These are phyloP conservation scores for Citrus maxima DNA, from an alignment of 345 rosid species.

Conservation along the genomic window DNA sequence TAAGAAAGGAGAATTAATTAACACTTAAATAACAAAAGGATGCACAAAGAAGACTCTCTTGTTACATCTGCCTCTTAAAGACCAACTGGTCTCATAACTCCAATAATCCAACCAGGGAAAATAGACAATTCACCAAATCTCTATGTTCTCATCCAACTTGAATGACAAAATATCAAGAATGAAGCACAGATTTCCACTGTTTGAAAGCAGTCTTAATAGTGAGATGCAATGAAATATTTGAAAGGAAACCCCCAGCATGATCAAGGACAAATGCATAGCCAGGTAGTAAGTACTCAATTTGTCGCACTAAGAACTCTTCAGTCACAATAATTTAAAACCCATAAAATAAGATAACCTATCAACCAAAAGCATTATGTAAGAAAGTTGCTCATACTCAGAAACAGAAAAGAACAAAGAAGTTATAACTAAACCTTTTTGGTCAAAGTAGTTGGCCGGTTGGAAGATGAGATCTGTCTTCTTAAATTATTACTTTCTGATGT, in stretches of 20 bases:
- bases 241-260: not conserved
- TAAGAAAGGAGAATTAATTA: not conserved
- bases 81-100: not conserved
- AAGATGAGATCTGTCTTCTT: conserved; percentile 35
- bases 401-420: not conserved
- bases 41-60: not conserved
- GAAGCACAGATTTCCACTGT: not conserved
- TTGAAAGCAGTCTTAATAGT: not conserved
- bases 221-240: not conserved
- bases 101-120: not conserved
- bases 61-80: not conserved
- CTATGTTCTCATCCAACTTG: not conserved
- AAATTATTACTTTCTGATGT: conserved; percentile 29
- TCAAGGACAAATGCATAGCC: not conserved
- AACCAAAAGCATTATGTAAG: not conserved
- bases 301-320: not conserved
- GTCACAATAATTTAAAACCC: not conserved
- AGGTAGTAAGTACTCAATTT: not conserved
- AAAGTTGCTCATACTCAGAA: not conserved
- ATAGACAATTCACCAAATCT: not conserved
- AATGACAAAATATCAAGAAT: not conserved
- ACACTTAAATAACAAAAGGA: not conserved
- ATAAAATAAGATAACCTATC: not conserved
- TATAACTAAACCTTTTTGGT: conserved; percentile 57
- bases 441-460: conserved; percentile 33